Base-by-base conservation (phyloP, 1,139 yeast species). In the Debaryomyces sp. region DNA sequence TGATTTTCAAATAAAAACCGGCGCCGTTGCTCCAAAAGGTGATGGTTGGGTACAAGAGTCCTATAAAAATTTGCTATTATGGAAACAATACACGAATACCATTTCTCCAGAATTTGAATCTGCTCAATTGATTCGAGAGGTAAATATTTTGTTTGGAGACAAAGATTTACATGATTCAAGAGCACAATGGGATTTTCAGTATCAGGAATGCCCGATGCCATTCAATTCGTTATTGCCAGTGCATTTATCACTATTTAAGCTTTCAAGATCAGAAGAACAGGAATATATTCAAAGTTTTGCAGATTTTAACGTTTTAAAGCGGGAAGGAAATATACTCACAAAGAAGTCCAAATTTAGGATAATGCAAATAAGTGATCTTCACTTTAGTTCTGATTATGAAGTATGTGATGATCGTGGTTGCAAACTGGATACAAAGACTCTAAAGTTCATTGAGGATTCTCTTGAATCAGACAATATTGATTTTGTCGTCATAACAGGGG, bases 401-500 rank as follows among this genome's bases (percentile, higher is more conserved):
- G 54, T 59, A 6, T 63, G 70, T 50, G 45, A 45, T 22, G 44
- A 47, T 7, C 53, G 51, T 22, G 61, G 60, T 9, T 63, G 68
- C 43, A 61, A 66, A 38, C 63, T 67, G 17, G 77, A 72, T 49
- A 53, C 58, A 43, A 60, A 58, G 44, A 66, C 78, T 6, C 53
- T 67, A 24, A 59, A 66, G 41, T 72, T 72, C 50, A 52, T 72
- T 7, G 61, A 61, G 33, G 44, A 58, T 3, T 57, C 73, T 1
- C 57, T 74, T 13, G 52, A 52, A 2, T 50, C 48, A 6, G 80
- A 75, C 51, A 50, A 52, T 2, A 74, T 75, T 4, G 68, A 73
- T 51, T 59, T 71, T 45, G 63, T 75, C 12, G 66, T 75, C 12
- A 66, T 75, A 41, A 72, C 76, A 15, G 80, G 80, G 1, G 80